Percentiles rank a stretch among this genome's conserved stretches.
Conservation (phyloP, 2,329 filamentous ascomycete species). For the Tolypocladium tundrense region DNA sequence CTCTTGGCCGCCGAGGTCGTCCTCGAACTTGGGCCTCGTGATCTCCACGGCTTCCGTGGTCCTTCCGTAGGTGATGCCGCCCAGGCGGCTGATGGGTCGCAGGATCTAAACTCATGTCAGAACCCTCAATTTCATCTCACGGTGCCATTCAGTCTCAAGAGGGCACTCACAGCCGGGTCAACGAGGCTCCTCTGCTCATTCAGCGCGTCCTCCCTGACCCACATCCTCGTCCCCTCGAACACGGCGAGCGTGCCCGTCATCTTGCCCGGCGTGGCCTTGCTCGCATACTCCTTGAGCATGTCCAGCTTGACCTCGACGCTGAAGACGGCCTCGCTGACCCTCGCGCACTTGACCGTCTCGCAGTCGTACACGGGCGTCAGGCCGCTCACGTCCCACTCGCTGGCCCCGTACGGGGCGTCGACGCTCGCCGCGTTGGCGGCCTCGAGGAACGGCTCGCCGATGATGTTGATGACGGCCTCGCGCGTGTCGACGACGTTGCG, state of each 20-base stretch:
- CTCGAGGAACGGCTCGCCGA: constrained; percentile 75
- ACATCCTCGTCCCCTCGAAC: constrained; percentile 66
- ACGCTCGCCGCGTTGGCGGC: constrained; percentile 75
- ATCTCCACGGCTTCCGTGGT: constrained; percentile 63
- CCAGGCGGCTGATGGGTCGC: constrained; percentile 65
- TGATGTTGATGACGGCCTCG: constrained; percentile 82
- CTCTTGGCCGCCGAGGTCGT: constrained; percentile 41
- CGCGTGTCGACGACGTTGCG: constrained; percentile 59
- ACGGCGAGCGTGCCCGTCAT: constrained; percentile 66
- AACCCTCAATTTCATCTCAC: neutral
- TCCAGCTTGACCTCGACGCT: constrained; percentile 73
- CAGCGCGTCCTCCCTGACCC: constrained; percentile 80
- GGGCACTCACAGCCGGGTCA: constrained; percentile 51
- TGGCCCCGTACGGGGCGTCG: constrained; percentile 65
- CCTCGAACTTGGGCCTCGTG: constrained; percentile 47
- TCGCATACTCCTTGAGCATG: constrained; percentile 68
- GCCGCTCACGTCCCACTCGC: constrained; percentile 72
- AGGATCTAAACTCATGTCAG: constrained; percentile 40
- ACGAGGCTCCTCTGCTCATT: constrained; percentile 66
- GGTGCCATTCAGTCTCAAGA: neutral
- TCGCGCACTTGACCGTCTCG: constrained; percentile 54
- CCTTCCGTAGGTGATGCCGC: constrained; percentile 77
- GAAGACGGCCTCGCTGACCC: constrained; percentile 77
- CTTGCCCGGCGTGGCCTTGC: constrained; percentile 56
- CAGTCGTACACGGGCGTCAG: constrained; percentile 59